Evolutionary conservation across 495 filamentous ascomycete species (phyloP).

Genomic region (Chaetomium tenue): DNA sequence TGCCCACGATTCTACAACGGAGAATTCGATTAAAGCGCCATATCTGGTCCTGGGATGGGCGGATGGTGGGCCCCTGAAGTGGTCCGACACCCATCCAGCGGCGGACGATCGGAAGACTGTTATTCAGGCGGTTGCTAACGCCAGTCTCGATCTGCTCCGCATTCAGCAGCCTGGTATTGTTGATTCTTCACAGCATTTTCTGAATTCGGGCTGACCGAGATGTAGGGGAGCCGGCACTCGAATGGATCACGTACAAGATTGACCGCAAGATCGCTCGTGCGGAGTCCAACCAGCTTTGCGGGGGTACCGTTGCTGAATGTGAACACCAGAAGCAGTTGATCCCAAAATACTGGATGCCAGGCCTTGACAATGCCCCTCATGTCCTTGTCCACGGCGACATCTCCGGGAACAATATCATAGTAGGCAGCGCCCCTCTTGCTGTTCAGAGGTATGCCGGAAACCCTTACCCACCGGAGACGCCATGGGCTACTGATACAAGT

Average conservation of each 20-base stretch:
- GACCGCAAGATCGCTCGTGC: constrained; percentile 9
- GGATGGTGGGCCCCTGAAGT: constrained; percentile 3
- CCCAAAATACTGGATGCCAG: constrained; percentile 9
- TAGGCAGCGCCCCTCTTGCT: not conserved
- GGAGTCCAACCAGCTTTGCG: constrained; percentile 1
- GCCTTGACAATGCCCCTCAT: constrained; percentile 4
- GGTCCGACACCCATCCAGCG: constrained; percentile 2
- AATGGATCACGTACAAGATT: constrained; percentile 10
- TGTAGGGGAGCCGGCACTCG: constrained; percentile 4
- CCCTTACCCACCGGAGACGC: not conserved
- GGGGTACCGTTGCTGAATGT: not conserved
- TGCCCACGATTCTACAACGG: not conserved
- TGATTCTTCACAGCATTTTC: not conserved
- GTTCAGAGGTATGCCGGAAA: constrained; percentile 1
- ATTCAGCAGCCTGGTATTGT: constrained; percentile 7
- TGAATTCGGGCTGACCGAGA: constrained; percentile 4
- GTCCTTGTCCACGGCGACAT: constrained; percentile 4
- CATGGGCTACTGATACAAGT: constrained; percentile 5
- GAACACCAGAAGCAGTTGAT: constrained; percentile 10
- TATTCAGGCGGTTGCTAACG: constrained; percentile 2
- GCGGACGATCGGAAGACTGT: constrained; percentile 3
- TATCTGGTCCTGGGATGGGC: constrained; percentile 6
- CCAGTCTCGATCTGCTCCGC: constrained; percentile 10
- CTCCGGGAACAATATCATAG: constrained; percentile 9
- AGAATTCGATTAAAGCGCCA: constrained; percentile 2